Percentiles rank a stretch among this genome's conserved stretches.
These are phyloP conservation scores for Hortiboletus campestris DNA, from an alignment of 768 basidiomycete genomes.

Conservation along the genomic window DNA sequence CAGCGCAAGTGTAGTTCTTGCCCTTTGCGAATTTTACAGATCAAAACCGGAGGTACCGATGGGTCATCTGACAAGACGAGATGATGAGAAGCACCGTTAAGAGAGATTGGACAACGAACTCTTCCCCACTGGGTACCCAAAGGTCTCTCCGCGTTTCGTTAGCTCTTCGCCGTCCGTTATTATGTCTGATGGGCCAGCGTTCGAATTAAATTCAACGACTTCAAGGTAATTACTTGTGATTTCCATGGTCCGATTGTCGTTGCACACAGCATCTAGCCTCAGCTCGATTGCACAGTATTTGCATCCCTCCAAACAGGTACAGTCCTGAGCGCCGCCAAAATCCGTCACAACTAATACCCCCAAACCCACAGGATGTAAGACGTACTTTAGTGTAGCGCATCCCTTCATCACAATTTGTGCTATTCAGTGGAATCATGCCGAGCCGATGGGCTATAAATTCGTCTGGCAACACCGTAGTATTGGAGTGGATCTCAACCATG, in stretches of 20 bases:
- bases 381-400: conserved; percentile 76
- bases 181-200: conserved; percentile 36
- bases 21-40: conserved; percentile 91
- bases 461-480: conserved; percentile 92
- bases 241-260: conserved; percentile 72
- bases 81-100: conserved; percentile 5
- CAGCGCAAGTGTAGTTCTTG: conserved; percentile 87
- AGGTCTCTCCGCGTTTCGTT: conserved; percentile 66
- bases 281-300: conserved; percentile 82
- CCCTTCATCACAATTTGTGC: conserved; percentile 84
- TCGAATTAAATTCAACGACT: conserved; percentile 42
- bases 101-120: conserved; percentile 41
- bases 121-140: conserved; percentile 86
- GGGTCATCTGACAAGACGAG: conserved; percentile 51
- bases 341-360: background rate
- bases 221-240: conserved; percentile 87
- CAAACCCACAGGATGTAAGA: conserved; percentile 9
- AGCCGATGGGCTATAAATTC: conserved; percentile 97
- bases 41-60: conserved; percentile 65
- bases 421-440: conserved; percentile 89
- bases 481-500: conserved; percentile 88
- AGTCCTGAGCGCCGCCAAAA: conserved; percentile 62
- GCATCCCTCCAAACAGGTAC: conserved; percentile 83
- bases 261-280: conserved; percentile 72
- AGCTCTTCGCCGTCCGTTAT: conserved; percentile 62